phyloP scores from a whole-genome alignment of 164 flowering plant genomes.

The Nymphaea colorata region DNA sequence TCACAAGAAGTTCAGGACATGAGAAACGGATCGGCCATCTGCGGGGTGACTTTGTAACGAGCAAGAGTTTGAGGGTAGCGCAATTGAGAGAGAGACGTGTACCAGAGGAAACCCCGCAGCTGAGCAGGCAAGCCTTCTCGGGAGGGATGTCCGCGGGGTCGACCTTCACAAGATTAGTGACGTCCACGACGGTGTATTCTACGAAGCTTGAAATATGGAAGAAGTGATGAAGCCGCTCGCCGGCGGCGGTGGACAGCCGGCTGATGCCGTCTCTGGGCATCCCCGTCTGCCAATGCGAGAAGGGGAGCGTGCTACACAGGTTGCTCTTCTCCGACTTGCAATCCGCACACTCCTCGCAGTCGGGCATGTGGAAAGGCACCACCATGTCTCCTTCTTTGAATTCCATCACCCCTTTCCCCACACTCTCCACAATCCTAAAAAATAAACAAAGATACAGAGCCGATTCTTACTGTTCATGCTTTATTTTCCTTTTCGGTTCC shows the following conservation, averaged over 20 bases:
- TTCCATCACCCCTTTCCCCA: constrained; percentile 48
- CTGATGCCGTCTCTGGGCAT: constrained; percentile 43
- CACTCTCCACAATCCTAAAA: constrained; percentile 52
- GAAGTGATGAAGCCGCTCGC: constrained; percentile 6
- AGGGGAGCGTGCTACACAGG: constrained; percentile 21
- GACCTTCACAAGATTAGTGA: constrained; percentile 30
- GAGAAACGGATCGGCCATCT: not conserved
- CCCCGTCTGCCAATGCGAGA: not conserved
- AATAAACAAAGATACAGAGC: too few relatives aligned
- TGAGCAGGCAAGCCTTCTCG: constrained; percentile 52
- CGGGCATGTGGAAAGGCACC: constrained; percentile 32
- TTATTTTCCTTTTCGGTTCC: too few relatives aligned
- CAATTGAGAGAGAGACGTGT: not conserved
- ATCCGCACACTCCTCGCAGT: constrained; percentile 50
- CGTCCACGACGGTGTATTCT: constrained; percentile 57
- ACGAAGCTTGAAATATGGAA: constrained; percentile 38
- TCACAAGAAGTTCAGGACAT: not conserved
- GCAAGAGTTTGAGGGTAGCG: too few relatives aligned
- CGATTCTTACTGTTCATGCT: too few relatives aligned
- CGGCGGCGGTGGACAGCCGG: constrained; percentile 31
- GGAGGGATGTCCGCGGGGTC: constrained; percentile 15
- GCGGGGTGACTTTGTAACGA: too few relatives aligned
- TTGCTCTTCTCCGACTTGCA: constrained; percentile 49
- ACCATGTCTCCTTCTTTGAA: constrained; percentile 50
- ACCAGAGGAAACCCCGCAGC: constrained; percentile 65